Evolutionary conservation across 306 rosid genomes (phyloP).

Genomic region (Neltuma alba): DNA sequence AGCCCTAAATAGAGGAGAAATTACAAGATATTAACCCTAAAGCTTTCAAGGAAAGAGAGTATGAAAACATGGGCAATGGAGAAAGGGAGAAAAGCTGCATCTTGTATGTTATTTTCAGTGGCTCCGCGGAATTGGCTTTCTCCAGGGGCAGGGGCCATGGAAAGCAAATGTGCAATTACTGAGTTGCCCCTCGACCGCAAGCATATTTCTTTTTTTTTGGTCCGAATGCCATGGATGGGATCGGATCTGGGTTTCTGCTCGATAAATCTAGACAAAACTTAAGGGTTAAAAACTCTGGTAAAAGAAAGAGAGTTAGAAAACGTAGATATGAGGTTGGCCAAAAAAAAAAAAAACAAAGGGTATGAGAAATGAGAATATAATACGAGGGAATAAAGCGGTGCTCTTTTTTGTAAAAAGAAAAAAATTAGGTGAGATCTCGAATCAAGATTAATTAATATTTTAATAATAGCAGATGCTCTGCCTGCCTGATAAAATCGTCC

Average conservation of each 20-base stretch:
- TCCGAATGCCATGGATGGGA: background rate
- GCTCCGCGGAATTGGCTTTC: background rate
- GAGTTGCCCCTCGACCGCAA: conserved; percentile 13
- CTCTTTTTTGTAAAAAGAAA: too few species aligned
- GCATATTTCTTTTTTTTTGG: background rate
- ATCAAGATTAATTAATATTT: too few species aligned
- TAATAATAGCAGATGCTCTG: too few species aligned
- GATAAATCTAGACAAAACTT: background rate
- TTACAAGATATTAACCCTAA: conserved; percentile 39
- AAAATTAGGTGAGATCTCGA: too few species aligned
- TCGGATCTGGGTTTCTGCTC: background rate
- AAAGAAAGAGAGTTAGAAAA: too few species aligned
- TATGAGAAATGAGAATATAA: too few species aligned
- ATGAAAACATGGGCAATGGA: conserved; percentile 49
- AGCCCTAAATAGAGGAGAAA: conserved; percentile 31
- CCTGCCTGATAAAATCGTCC: too few species aligned
- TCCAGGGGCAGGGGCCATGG: background rate
- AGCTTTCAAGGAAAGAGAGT: conserved; percentile 50
- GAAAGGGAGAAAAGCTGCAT: conserved; percentile 25
- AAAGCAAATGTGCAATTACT: conserved; percentile 24
- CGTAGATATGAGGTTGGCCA: too few species aligned
- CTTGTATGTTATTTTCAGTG: background rate
- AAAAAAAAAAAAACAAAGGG: too few species aligned
- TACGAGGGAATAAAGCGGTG: too few species aligned
- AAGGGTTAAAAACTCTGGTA: too few species aligned